Evolutionary conservation across 805 yeast species (phyloP), one percentile per base, ranked within the genome.

Genomic region (Sporopachydermia lactativora): DNA sequence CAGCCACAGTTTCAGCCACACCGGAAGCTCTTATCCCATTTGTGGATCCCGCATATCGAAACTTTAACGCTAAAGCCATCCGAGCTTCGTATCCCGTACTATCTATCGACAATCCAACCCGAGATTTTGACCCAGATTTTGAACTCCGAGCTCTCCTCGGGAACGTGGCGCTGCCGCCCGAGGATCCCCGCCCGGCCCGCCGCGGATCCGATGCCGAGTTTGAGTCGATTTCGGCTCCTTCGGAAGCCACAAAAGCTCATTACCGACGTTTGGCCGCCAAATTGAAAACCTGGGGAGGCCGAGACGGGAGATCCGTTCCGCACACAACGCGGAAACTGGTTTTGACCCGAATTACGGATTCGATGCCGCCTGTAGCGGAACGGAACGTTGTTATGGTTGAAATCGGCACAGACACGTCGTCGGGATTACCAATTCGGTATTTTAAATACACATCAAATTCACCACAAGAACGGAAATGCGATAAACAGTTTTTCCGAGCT

Each of bases 241-340:
- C 70, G 74, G 15, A 56, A 81, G 42, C 71, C 66, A 39, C 83
- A 77, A 50, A 71, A 79, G 47, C 78, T 74, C 49, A 67, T 57
- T 35, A 41, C 65, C 40, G 60, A 62, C 19, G 68, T 57, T 46
- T 68, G 59, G 68, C 73, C 4, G 63, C 68, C 41, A 54, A 70
- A n/a, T 74, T 82, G 1, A 67, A 82, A 49, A 86, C 85, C 17
- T 84, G 95, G 95, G 81, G 85, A 37, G 94, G 94, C 0, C 71
- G 73, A 46, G 94, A 83, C 51, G 73, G 77, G 45, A 59, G 80
- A 38, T 61, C 74, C 4, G 72, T 82, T 2, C 95, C 95, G 0
- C 89, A 89, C 18, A 73, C 83, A 1, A 58, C 74, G 0, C 67
- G 85, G 46, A 80, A 81, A 49, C 59, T 84, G 38, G 62, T 71